Conservation (phyloP, 2,329 filamentous ascomycete genomes). For the Davidsoniella australis region DNA sequence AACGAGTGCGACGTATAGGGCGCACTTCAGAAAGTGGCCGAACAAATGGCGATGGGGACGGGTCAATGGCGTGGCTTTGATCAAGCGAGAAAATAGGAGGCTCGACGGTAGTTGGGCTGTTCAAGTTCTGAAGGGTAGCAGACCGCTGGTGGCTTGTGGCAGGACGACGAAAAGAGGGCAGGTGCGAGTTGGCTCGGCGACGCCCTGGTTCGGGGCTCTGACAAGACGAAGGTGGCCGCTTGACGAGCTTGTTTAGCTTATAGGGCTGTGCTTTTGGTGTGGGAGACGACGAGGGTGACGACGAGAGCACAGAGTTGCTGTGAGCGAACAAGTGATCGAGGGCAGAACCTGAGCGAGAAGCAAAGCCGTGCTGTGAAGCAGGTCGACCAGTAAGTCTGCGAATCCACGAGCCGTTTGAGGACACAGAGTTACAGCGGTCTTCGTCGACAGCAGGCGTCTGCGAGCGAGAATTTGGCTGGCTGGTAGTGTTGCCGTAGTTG, state of each 20-base stretch:
- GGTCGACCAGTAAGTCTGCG: constrained; percentile 51
- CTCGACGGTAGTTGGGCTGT: background rate
- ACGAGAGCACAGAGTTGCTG: constrained; percentile 11
- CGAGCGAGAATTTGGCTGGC: constrained; percentile 9
- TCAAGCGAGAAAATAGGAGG: constrained; percentile 4
- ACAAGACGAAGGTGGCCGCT: constrained; percentile 45
- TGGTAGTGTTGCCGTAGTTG: constrained; percentile 16
- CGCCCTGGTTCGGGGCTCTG: constrained; percentile 26
- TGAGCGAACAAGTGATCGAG: constrained; percentile 25
- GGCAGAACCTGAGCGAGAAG: constrained; percentile 44
- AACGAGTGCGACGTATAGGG: constrained; percentile 17
- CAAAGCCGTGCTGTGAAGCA: constrained; percentile 46
- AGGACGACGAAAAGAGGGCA: constrained; percentile 51
- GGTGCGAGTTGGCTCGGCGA: constrained; percentile 39
- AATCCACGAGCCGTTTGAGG: constrained; percentile 51
- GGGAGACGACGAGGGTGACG: constrained; percentile 5
- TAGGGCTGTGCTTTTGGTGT: constrained; percentile 25
- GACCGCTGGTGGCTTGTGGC: constrained; percentile 67
- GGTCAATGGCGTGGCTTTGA: constrained; percentile 1
- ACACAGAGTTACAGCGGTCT: constrained; percentile 36
- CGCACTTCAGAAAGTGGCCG: background rate
- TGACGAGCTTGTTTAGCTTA: constrained; percentile 61
- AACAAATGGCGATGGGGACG: background rate
- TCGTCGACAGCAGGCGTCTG: constrained; percentile 21
- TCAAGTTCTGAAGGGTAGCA: constrained; percentile 39